Base-by-base conservation (phyloP, 306 rosid genomes). In the Cyclanthera cordifolia region DNA sequence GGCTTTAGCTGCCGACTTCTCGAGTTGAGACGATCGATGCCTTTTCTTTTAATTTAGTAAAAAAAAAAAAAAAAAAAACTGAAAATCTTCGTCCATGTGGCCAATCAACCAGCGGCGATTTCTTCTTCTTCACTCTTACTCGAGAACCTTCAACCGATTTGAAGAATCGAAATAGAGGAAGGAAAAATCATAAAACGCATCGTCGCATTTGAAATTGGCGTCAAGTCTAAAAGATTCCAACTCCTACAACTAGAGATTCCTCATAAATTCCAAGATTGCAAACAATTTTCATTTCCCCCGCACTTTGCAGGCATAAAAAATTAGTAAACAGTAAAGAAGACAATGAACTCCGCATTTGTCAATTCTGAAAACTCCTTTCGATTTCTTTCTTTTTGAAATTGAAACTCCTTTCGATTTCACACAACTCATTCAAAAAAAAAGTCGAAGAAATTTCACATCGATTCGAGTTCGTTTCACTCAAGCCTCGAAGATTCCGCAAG, bases 1-100 rank as follows among this genome's bases (percentile, higher is more conserved):
- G n/a, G 67, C 16, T 8, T 37, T 11, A 60, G 39, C 28, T 60
- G 67, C 67, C 67, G 67, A 37, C 67, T 39, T 16, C 23, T 60
- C 27, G n/a, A 34, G 13, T 57, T 45, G 43, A 34, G 16, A 32
- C 67, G 1, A 60, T 34, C 39, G n/a, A 57, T 10, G 47, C 47
- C 10, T 41, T 3, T n/a, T n/a, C n/a, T n/a, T n/a, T n/a, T n/a
- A n/a, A n/a, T n/a, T n/a, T n/a, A n/a, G n/a, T n/a, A n/a, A n/a
- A n/a, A n/a, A n/a, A n/a, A n/a, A n/a, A n/a, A n/a, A 2, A 41
- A 41, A 9, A 41, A 41, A 41, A 41, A 11, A 41, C 0, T 41
- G 5, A 41, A 17, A 60, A 27, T 27, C 41, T 12, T 1, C 52
- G 2, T 37, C 69, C 32, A 20, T 28, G 69, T 20, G 9, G 49